A percentile compares a stretch with the other conserved stretches of the same genome.
Evolutionary conservation across 2,329 filamentous ascomycete species (phyloP).

Genomic region (Tolypocladium ovalisporum): DNA sequence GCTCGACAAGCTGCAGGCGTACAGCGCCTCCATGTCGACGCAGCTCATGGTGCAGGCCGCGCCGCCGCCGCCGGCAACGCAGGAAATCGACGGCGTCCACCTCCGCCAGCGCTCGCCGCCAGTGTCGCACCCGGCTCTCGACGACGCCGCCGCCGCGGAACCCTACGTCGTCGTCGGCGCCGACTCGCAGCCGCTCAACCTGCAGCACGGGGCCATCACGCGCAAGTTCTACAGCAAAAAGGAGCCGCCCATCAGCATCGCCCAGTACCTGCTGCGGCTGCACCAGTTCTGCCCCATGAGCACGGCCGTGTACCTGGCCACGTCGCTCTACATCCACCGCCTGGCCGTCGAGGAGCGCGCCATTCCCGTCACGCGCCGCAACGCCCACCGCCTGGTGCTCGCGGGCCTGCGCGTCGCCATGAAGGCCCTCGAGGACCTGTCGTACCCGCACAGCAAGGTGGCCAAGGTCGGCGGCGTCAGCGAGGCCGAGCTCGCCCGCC

Average conservation of each 20-base stretch:
- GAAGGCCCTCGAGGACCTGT: constrained; percentile 90
- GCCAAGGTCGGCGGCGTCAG: constrained; percentile 83
- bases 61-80: constrained; percentile 7
- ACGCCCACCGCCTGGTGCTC: constrained; percentile 76
- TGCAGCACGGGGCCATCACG: constrained; percentile 77
- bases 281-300: constrained; percentile 91
- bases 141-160: constrained; percentile 9
- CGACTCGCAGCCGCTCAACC: constrained; percentile 59
- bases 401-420: constrained; percentile 79
- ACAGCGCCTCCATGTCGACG: constrained; percentile 14
- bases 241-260: constrained; percentile 70
- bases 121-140: constrained; percentile 15
- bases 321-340: constrained; percentile 77
- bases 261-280: constrained; percentile 76
- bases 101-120: constrained; percentile 22
- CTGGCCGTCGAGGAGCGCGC: constrained; percentile 67
- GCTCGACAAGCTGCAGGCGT: constrained; percentile 13
- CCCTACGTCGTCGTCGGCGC: constrained; percentile 55
- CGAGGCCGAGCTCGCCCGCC: constrained; percentile 64
- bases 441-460: constrained; percentile 74
- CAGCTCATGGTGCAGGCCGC: constrained; percentile 14
- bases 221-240: constrained; percentile 89
- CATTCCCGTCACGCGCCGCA: constrained; percentile 71
- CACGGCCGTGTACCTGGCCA: constrained; percentile 83
- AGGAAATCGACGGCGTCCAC: constrained; percentile 42